A percentile compares a stretch with the other conserved stretches of the same genome.
These are phyloP conservation scores for Saksenaea oblongispora DNA, from an alignment of 371 early-diverging fungal genomes.

Conservation along the genomic window DNA sequence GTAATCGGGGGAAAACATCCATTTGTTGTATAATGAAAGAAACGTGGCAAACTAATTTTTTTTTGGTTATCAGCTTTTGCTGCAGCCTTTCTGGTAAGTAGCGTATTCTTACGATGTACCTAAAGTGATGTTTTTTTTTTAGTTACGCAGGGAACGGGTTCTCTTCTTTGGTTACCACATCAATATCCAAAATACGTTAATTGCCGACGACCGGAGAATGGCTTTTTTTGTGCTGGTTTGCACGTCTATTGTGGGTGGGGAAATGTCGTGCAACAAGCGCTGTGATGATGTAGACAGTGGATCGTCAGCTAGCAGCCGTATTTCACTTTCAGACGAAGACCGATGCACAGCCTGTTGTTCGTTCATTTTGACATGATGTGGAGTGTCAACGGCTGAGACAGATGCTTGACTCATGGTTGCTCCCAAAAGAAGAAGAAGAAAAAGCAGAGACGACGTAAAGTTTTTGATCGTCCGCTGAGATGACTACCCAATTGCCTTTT, in stretches of 20 bases:
- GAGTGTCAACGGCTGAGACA: background rate
- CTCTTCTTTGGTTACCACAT: conserved; percentile 33
- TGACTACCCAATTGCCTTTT: background rate
- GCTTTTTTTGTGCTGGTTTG: conserved; percentile 18
- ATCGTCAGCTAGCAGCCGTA: conserved; percentile 25
- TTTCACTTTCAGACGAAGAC: conserved; percentile 16
- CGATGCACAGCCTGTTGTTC: background rate
- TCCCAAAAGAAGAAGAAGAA: background rate
- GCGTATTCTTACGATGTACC: conserved; percentile 32
- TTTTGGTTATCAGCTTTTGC: background rate
- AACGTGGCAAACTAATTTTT: conserved; percentile 58
- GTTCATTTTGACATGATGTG: background rate
- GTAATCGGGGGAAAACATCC: conserved; percentile 78
- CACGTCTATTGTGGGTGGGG: background rate
- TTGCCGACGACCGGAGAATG: conserved; percentile 30
- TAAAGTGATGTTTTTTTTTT: conserved; percentile 1
- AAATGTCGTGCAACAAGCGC: conserved; percentile 5
- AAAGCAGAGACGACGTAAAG: background rate
- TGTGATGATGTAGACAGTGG: conserved; percentile 20
- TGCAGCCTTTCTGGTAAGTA: background rate
- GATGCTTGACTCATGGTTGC: background rate
- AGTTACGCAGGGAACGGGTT: background rate
- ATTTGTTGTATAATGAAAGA: conserved; percentile 86
- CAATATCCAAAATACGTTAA: conserved; percentile 48
- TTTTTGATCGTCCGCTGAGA: background rate